These are phyloP conservation scores for Verticillium longisporum DNA, from an alignment of 2,329 filamentous ascomycete species.

Conservation along the genomic window DNA sequence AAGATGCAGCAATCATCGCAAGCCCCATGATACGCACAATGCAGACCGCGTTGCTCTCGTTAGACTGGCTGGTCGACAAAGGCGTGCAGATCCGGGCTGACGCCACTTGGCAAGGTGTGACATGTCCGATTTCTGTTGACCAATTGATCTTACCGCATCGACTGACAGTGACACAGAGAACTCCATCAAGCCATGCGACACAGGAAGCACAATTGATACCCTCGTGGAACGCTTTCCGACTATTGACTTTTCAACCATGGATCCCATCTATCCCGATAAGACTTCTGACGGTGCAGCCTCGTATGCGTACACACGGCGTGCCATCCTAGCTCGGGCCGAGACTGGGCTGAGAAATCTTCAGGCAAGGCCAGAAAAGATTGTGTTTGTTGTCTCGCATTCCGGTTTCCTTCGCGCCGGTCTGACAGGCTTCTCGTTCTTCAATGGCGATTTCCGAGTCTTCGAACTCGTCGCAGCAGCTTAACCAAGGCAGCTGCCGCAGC, in stretches of 20 bases:
- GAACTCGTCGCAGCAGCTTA: conserved; percentile 32
- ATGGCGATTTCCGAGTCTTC: conserved; percentile 60
- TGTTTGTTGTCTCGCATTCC: conserved; percentile 60
- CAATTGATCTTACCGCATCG: neutral
- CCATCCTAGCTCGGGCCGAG: conserved; percentile 49
- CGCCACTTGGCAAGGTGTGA: conserved; percentile 57
- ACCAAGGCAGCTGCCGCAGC: conserved; percentile 18
- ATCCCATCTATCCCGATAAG: conserved; percentile 59
- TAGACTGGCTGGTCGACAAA: conserved; percentile 50
- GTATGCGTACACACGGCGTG: conserved; percentile 46
- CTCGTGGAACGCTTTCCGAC: conserved; percentile 43
- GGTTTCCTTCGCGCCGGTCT: conserved; percentile 55
- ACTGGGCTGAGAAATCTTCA: conserved; percentile 42
- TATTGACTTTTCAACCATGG: conserved; percentile 50
- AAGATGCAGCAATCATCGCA: conserved; percentile 45
- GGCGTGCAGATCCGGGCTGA: conserved; percentile 49
- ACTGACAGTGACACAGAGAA: conserved; percentile 32
- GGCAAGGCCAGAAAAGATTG: conserved; percentile 49
- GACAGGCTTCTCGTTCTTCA: conserved; percentile 48
- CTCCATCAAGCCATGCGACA: conserved; percentile 53
- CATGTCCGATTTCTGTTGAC: neutral
- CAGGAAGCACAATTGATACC: conserved; percentile 39
- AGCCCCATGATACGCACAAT: conserved; percentile 61
- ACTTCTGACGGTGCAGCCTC: conserved; percentile 32
- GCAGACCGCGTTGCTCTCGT: conserved; percentile 52